Conservation (phyloP, 2,329 filamentous ascomycete species). For the Pezicula radicicola region DNA sequence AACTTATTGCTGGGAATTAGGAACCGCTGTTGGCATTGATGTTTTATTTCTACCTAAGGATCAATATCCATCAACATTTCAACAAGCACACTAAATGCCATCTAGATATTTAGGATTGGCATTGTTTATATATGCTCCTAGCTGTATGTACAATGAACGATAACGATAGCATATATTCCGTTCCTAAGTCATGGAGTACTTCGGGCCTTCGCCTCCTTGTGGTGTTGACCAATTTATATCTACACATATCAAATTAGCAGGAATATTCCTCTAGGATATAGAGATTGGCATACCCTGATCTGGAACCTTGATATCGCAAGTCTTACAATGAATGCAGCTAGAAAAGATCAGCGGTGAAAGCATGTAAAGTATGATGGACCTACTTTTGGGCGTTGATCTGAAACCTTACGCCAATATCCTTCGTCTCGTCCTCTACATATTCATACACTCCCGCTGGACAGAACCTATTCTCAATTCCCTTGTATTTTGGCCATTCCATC, state of each 20-base stretch:
- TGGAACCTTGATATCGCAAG: constrained; percentile 97
- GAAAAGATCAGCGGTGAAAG: constrained; percentile 9
- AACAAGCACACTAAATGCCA: no score
- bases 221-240: constrained; percentile 98
- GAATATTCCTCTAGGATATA: not conserved
- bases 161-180: no score
- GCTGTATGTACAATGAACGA: no score
- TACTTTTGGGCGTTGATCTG: constrained; percentile 98
- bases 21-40: no score
- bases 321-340: constrained; percentile 99
- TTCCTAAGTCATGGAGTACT: constrained; percentile 62
- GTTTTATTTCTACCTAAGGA: no score
- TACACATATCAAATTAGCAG: constrained; percentile 15
- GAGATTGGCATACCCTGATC: constrained; percentile 49
- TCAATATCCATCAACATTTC: no score
- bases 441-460: constrained; percentile 98
- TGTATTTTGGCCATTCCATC: constrained; percentile 79
- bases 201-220: constrained; percentile 79
- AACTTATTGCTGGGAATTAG: no score
- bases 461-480: constrained; percentile 94
- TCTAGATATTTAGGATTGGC: no score
- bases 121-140: no score
- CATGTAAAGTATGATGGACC: constrained; percentile 37
- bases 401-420: constrained; percentile 86
- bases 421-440: constrained; percentile 89